These are phyloP conservation scores for Hippophae rhamnoides DNA, from an alignment of 306 rosid genomes.

Conservation along the genomic window DNA sequence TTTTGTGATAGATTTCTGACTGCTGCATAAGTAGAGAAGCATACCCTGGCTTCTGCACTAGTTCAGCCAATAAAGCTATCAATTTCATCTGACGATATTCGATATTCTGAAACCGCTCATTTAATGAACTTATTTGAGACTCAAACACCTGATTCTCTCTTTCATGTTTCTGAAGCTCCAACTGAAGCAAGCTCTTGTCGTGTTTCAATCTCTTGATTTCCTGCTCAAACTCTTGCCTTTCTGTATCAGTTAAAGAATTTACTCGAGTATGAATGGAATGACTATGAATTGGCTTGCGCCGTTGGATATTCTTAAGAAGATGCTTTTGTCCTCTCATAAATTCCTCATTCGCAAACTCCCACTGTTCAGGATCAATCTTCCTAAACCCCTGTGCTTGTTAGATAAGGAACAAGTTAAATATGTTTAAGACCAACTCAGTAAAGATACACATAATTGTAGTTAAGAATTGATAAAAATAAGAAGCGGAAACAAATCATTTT, in stretches of 20 bases:
- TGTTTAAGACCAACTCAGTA: no score
- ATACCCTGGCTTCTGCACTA: conserved; percentile 19
- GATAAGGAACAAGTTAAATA: no score
- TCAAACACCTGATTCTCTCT: conserved; percentile 21
- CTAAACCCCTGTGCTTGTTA: conserved; percentile 11
- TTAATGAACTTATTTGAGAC: conserved; percentile 14
- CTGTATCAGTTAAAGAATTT: conserved; percentile 18
- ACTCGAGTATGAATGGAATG: conserved; percentile 24
- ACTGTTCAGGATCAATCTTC: conserved; percentile 35
- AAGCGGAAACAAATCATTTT: no score
- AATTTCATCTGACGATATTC: conserved; percentile 19
- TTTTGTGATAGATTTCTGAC: conserved; percentile 26
- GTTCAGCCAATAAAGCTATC: conserved; percentile 15
- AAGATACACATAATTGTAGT: no score
- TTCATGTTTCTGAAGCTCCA: conserved; percentile 18
- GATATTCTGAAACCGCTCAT: conserved; percentile 19
- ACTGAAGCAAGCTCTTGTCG: conserved; percentile 19
- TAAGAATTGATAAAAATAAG: no score
- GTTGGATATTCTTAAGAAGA: conserved; percentile 29
- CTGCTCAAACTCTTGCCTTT: conserved; percentile 19
- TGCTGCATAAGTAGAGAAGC: conserved; percentile 23
- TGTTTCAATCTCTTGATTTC: conserved; percentile 21
- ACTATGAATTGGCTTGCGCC: conserved; percentile 35
- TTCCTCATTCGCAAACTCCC: conserved; percentile 40
- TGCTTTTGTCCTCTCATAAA: conserved; percentile 31